phyloP scores from a whole-genome alignment of 805 yeast genomes.

The Barnettozyma vustinii region DNA sequence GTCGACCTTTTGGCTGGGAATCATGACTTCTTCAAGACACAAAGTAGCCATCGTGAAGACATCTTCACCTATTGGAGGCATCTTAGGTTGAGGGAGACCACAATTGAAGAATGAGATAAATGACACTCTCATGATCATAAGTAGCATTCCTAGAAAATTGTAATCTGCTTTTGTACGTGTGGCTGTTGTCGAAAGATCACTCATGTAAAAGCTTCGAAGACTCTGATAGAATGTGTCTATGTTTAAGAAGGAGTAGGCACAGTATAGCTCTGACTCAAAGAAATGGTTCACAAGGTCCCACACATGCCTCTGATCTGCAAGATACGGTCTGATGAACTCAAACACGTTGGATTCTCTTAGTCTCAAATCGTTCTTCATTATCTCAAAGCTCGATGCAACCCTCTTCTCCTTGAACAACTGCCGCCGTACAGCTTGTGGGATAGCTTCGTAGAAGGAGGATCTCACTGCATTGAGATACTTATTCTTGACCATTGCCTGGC shows the following conservation, averaged over 20 bases:
- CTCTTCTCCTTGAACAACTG: neutral
- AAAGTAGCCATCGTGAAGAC: neutral
- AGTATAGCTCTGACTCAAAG: conserved; percentile 2
- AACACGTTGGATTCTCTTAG: neutral
- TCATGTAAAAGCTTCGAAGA: neutral
- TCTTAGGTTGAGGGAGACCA: neutral
- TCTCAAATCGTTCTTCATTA: neutral
- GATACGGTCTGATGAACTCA: neutral
- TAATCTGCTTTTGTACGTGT: neutral
- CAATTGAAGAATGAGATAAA: conserved; percentile 1
- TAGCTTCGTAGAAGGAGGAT: neutral
- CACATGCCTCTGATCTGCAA: neutral
- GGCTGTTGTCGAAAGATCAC: too few relatives aligned
- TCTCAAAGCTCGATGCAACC: neutral
- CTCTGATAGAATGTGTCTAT: neutral
- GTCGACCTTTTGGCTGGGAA: neutral
- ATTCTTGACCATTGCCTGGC: neutral
- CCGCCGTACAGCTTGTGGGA: neutral
- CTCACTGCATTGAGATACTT: neutral
- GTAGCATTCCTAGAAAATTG: neutral
- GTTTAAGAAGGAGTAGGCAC: neutral
- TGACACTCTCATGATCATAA: neutral
- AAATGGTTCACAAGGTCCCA: conserved; percentile 2
- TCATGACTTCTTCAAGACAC: neutral
- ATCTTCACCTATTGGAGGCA: neutral